Evolutionary conservation across 768 basidiomycete genomes (phyloP).

Genomic region (Boletellus ananiceps): DNA sequence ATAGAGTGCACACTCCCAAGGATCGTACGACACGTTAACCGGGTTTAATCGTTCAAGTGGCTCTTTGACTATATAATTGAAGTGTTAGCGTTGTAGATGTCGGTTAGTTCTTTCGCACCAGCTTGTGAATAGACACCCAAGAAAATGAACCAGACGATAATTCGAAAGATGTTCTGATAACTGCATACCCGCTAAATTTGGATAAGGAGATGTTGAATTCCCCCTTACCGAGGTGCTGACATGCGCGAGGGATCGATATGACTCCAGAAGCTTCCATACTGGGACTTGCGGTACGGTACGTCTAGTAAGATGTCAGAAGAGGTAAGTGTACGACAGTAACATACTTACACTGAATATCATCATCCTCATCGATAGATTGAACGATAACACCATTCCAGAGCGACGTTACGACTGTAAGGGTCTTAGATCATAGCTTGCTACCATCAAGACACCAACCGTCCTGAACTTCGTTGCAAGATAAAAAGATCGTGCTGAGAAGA

Average conservation of each 20-base stretch:
- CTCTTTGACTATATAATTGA: constrained; percentile 52
- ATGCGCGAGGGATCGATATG: constrained; percentile 75
- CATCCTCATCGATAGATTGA: constrained; percentile 67
- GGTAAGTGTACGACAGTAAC: background rate
- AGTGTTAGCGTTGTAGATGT: background rate
- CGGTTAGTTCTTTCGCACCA: constrained; percentile 40
- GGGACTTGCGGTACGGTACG: constrained; percentile 57
- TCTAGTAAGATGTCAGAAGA: constrained; percentile 40
- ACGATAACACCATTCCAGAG: constrained; percentile 83
- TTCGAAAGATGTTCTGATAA: constrained; percentile 83
- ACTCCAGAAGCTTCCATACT: constrained; percentile 54
- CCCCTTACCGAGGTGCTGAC: constrained; percentile 64
- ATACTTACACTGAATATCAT: constrained; percentile 72
- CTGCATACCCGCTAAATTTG: constrained; percentile 30
- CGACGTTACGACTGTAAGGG: constrained; percentile 60
- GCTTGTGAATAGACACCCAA: constrained; percentile 80
- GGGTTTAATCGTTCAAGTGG: constrained; percentile 70
- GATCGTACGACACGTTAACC: constrained; percentile 52
- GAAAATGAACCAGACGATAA: constrained; percentile 73
- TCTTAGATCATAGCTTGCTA: constrained; percentile 3
- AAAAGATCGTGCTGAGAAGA: constrained; percentile 61
- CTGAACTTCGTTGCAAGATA: constrained; percentile 84
- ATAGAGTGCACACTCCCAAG: constrained; percentile 80
- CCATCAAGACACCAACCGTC: constrained; percentile 45
- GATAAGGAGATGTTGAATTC: background rate